These are phyloP conservation scores for Serendipita indica DNA, from an alignment of 768 basidiomycete species.

Conservation along the genomic window DNA sequence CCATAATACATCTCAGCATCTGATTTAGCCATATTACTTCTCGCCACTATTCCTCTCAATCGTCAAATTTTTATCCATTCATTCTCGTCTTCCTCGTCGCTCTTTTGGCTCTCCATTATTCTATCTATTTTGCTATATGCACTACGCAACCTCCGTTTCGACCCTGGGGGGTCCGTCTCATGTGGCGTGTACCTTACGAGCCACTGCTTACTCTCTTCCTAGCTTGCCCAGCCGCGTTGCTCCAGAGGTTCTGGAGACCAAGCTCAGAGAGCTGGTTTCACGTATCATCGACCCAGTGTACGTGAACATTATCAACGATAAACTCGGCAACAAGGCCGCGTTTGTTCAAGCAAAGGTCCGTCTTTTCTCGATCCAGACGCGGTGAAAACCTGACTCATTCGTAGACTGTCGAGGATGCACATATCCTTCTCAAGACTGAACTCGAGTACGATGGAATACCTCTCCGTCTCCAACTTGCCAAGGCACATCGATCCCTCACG, in stretches of 20 bases:
- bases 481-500: conserved; percentile 57
- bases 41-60: conserved; percentile 4
- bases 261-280: conserved; percentile 46
- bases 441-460: conserved; percentile 50
- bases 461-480: conserved; percentile 64
- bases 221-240: conserved; percentile 39
- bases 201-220: neutral
- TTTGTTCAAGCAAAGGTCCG: conserved; percentile 75
- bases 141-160: conserved; percentile 9
- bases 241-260: conserved; percentile 45
- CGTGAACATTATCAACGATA: conserved; percentile 52
- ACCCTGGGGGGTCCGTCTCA: no score
- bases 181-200: no score
- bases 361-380: conserved; percentile 11
- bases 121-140: conserved; percentile 3
- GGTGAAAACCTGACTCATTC: neutral
- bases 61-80: neutral
- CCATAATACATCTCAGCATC: conserved; percentile 11
- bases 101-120: neutral
- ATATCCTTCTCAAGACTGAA: conserved; percentile 42
- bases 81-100: neutral
- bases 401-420: conserved; percentile 29
- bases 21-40: conserved; percentile 9
- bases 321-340: conserved; percentile 46
- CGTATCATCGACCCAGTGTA: conserved; percentile 54